A percentile compares a stretch with the other conserved stretches of the same genome.
Evolutionary conservation across 305 asterid genomes (phyloP).

Genomic region (Nicotiana rustica): DNA sequence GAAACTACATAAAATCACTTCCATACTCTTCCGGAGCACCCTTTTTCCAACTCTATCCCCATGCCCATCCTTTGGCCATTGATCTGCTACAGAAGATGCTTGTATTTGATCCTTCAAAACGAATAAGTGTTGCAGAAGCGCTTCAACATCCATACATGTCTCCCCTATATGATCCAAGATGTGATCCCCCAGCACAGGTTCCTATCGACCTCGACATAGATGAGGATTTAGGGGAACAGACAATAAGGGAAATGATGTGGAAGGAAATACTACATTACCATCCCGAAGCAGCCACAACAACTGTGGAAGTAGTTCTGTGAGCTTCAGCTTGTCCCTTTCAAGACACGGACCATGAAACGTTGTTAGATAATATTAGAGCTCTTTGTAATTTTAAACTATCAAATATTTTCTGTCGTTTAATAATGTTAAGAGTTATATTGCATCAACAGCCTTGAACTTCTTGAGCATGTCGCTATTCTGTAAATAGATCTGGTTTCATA

Average conservation of each 20-base stretch:
- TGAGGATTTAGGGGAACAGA: constrained; percentile 30
- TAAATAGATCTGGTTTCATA: background rate
- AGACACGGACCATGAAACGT: background rate
- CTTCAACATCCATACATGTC: constrained; percentile 38
- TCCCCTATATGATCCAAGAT: constrained; percentile 27
- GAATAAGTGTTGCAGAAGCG: constrained; percentile 34
- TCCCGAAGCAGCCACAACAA: constrained; percentile 32
- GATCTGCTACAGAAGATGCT: constrained; percentile 38
- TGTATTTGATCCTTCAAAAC: constrained; percentile 37
- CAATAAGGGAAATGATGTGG: constrained; percentile 35
- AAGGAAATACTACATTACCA: constrained; percentile 34
- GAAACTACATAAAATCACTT: constrained; percentile 30
- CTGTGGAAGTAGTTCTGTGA: background rate
- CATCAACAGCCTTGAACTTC: constrained; percentile 5
- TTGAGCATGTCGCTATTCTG: background rate
- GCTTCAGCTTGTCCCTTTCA: background rate
- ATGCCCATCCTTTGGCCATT: constrained; percentile 37
- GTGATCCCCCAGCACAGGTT: constrained; percentile 35
- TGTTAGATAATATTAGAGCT: background rate
- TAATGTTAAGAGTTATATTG: background rate
- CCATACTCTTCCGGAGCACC: constrained; percentile 17
- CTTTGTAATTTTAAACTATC: background rate
- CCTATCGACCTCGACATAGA: constrained; percentile 31
- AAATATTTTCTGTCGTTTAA: background rate
- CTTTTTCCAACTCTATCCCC: constrained; percentile 21